These are phyloP conservation scores for Salix dunnii DNA, from an alignment of 345 rosid species.

Conservation along the genomic window DNA sequence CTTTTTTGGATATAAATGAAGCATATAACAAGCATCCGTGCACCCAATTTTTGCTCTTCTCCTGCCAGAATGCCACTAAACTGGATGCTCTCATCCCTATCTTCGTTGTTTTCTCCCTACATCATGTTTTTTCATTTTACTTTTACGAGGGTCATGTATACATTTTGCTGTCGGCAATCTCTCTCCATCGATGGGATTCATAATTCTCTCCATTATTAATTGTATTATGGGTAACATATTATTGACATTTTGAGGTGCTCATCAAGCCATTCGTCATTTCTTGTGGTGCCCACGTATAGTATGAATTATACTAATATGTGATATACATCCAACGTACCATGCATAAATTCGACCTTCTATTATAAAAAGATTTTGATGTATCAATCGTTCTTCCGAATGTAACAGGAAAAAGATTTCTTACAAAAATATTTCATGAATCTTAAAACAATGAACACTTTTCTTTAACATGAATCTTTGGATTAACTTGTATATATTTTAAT, in stretches of 20 bases:
- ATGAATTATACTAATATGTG: not conserved
- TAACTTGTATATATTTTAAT: too few species aligned
- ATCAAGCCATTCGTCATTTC: constrained; percentile 17
- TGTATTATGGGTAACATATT: not conserved
- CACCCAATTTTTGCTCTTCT: not conserved
- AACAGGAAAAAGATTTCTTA: too few species aligned
- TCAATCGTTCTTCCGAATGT: too few species aligned
- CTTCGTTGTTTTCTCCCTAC: not conserved
- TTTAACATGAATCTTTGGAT: not conserved
- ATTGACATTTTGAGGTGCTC: constrained; percentile 12
- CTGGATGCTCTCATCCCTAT: not conserved
- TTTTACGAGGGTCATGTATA: not conserved
- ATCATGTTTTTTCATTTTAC: not conserved
- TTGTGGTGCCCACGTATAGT: not conserved
- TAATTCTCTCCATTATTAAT: not conserved
- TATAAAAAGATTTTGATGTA: not conserved
- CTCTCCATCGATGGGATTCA: constrained; percentile 1
- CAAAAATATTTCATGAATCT: too few species aligned
- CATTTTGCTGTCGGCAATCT: constrained; percentile 24
- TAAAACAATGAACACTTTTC: not conserved
- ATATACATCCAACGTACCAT: not conserved
- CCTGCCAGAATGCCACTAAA: not conserved
- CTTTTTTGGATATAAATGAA: too few species aligned
- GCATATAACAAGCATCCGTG: not conserved
- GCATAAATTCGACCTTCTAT: not conserved